Base-by-base conservation (phyloP, 345 rosid species). In the Brassica nigra region DNA sequence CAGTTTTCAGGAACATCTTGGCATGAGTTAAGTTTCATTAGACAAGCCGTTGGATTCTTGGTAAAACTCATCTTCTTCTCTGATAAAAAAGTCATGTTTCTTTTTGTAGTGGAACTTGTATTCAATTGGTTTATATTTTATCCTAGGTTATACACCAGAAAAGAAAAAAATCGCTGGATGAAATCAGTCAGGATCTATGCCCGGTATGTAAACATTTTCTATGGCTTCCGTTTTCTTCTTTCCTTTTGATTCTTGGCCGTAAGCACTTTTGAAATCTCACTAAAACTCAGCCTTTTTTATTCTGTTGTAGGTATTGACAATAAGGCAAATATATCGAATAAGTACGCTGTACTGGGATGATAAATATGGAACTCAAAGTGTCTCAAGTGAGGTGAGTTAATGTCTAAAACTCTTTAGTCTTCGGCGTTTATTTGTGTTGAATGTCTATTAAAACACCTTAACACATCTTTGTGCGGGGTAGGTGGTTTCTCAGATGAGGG, bases 31-130 rank as follows among this genome's bases (percentile, higher is more conserved):
- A 93, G 89, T 70, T 95, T 88, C 83, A 93, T 95, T 75, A 87
- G 98, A 81, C 99, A 95, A 90, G 99, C 99, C 80, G 98, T 95
- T 85, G 98, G 98, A 29, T 95, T 95, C 86, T 88, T 95, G 97
- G 98, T 95, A 88, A 66, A 44, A 39, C 33, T 57, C 74, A 58
- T 71, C 27, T 68, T 68, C 42, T 36, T 14, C 57, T 49, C 42
- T 81, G 67, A 76, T 69, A 5, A 18, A 8, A 4, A 5, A 2
- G 58, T 54, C 33, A 20, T 2, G 68, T 7, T 57, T 55, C 16
- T 49, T 10, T 79, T 47, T 49, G n/a, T 81, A 27, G 8, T 74
- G n/a, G 36, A 71, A 6, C 10, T 33, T 39, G 71, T 5, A 5
- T 68, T 49, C 29, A 47, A 68, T 34, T 73, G 11, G 28, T 61